phyloP scores from a whole-genome alignment of 805 yeast genomes.

The Cyberlindnera mississippiensis region DNA sequence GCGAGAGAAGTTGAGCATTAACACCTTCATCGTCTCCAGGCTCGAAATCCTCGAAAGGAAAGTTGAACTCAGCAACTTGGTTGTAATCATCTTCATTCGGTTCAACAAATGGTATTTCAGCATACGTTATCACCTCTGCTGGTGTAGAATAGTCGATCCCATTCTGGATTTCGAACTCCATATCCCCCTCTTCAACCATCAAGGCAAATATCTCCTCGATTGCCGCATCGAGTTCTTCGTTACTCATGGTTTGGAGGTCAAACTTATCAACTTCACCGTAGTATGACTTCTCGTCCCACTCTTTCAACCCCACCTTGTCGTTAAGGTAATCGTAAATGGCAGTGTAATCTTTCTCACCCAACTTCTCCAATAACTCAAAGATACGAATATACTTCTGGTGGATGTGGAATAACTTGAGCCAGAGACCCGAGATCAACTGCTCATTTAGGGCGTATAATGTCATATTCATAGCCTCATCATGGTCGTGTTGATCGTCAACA shows the following conservation, averaged over 20 bases:
- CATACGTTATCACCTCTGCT: background rate
- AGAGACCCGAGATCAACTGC: conserved; percentile 9
- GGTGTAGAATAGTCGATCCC: background rate
- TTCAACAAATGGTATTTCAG: conserved; percentile 13
- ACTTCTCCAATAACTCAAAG: conserved; percentile 15
- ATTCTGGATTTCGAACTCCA: background rate
- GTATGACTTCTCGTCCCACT: background rate
- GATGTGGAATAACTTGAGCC: conserved; percentile 9
- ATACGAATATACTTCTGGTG: conserved; percentile 9
- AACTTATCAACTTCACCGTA: conserved; percentile 3
- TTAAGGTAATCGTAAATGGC: conserved; percentile 18
- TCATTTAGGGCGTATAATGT: conserved; percentile 12
- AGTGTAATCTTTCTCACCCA: conserved; percentile 18
- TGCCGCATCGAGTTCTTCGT: background rate
- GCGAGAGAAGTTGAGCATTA: conserved; percentile 9
- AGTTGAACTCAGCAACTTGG: conserved; percentile 1
- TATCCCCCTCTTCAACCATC: background rate
- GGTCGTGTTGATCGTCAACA: conserved; percentile 8
- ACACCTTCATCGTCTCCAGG: background rate
- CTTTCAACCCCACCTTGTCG: background rate
- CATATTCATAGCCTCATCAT: conserved; percentile 9
- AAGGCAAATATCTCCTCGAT: background rate
- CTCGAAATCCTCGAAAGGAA: background rate
- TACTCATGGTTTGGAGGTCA: background rate
- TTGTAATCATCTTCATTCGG: conserved; percentile 1